phyloP scores from a whole-genome alignment of 208 protist genomes.

The Leishmania braziliensis region DNA sequence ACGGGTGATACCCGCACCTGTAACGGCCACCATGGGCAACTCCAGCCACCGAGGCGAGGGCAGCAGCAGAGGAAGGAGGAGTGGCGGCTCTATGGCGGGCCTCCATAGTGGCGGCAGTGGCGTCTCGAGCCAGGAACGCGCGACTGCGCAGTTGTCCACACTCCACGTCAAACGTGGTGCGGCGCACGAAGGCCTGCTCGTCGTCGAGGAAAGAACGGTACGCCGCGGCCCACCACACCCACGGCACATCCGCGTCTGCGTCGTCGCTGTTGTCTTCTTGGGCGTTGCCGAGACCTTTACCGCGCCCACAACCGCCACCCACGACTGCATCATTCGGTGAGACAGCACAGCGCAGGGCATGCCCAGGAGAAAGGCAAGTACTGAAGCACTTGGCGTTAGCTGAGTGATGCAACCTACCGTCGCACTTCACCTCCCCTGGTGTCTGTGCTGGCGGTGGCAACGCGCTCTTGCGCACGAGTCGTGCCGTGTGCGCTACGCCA shows the following conservation, averaged over 20 bases:
- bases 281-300: too few relatives aligned
- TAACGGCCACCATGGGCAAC: background rate
- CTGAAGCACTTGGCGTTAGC: background rate
- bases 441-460: slow-evolving; percentile 30
- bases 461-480: slow-evolving; percentile 29
- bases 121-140: slow-evolving; percentile 8
- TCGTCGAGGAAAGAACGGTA: slow-evolving; percentile 80
- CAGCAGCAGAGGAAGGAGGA: background rate
- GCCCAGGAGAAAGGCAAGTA: background rate
- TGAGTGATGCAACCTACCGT: background rate
- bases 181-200: slow-evolving; percentile 75
- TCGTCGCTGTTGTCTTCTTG: background rate
- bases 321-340: background rate
- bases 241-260: slow-evolving; percentile 36
- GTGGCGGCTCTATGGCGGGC: background rate
- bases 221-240: slow-evolving; percentile 74
- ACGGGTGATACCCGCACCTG: background rate
- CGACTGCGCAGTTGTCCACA: slow-evolving; percentile 48
- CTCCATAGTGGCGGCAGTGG: background rate
- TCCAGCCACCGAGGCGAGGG: background rate
- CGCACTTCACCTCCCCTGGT: background rate
- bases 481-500: slow-evolving; percentile 23
- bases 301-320: background rate
- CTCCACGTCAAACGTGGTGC: slow-evolving; percentile 77
- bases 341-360: background rate